A percentile compares a stretch with the other conserved stretches of the same genome.
Evolutionary conservation across 2,329 filamentous ascomycete species (phyloP).

Genomic region (Colletotrichum sp.): DNA sequence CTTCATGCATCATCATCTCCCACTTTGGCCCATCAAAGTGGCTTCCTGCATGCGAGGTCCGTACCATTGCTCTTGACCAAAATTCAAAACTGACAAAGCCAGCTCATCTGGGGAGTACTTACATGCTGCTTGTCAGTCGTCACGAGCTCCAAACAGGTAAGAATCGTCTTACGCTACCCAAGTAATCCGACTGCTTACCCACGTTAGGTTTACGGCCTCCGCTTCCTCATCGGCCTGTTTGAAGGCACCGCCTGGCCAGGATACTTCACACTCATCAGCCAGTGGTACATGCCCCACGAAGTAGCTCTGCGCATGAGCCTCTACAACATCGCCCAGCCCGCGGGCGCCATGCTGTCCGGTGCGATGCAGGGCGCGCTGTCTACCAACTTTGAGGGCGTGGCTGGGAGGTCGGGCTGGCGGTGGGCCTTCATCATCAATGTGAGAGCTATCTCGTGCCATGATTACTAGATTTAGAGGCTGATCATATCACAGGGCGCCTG

Average conservation of each 20-base stretch:
- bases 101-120: constrained; percentile 1
- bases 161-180: too few species aligned
- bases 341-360: constrained; percentile 60
- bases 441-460: fast-evolving
- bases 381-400: constrained; percentile 55
- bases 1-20: constrained; percentile 31
- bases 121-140: constrained; percentile 9
- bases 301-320: constrained; percentile 57
- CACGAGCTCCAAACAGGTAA: constrained; percentile 9
- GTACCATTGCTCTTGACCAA: too few species aligned
- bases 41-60: constrained; percentile 28
- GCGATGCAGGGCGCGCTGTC: constrained; percentile 59
- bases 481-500: background rate
- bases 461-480: fast-evolving
- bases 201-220: constrained; percentile 47
- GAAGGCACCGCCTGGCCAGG: constrained; percentile 35
- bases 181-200: constrained; percentile 4
- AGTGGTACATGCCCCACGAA: constrained; percentile 41
- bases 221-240: constrained; percentile 48
- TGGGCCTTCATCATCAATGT: constrained; percentile 47
- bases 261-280: constrained; percentile 41
- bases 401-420: constrained; percentile 43
- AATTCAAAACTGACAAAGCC: too few species aligned
- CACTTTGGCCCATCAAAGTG: constrained; percentile 30
- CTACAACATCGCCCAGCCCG: constrained; percentile 54